Conservation (phyloP, 1,284 basidiomycete species). For the Sutorius eximius region DNA sequence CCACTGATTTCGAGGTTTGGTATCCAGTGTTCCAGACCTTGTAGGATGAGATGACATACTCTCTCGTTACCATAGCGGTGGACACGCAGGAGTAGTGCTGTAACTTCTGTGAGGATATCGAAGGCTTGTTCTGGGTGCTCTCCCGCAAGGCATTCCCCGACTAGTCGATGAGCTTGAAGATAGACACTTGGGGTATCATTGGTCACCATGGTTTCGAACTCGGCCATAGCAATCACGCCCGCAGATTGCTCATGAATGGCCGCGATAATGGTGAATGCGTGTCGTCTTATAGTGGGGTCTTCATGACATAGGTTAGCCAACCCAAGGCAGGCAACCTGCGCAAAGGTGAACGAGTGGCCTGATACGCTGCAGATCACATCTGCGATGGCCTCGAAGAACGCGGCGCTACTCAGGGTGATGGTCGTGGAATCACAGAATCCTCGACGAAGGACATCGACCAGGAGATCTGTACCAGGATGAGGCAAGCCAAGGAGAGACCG, state of each 20-base stretch:
- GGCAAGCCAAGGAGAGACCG: constrained; percentile 68
- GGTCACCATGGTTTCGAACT: constrained; percentile 75
- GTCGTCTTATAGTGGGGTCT: constrained; percentile 64
- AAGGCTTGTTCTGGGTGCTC: constrained; percentile 74
- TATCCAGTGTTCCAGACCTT: constrained; percentile 82
- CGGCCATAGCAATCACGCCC: constrained; percentile 63
- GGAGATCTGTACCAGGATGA: constrained; percentile 58
- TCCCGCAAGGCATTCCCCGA: constrained; percentile 79
- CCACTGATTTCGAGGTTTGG: constrained; percentile 64
- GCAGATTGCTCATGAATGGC: constrained; percentile 65
- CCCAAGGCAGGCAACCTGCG: constrained; percentile 79
- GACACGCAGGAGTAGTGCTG: constrained; percentile 71
- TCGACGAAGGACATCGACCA: constrained; percentile 70
- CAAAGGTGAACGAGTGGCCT: constrained; percentile 65
- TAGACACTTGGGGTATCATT: constrained; percentile 79
- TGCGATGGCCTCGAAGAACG: constrained; percentile 75
- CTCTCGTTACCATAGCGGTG: constrained; percentile 52
- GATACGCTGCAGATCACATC: constrained; percentile 68
- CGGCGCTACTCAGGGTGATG: constrained; percentile 41
- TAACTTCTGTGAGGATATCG: constrained; percentile 72
- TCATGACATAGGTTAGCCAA: constrained; percentile 86
- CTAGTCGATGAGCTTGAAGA: constrained; percentile 75
- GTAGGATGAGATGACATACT: constrained; percentile 57
- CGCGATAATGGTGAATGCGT: constrained; percentile 80
- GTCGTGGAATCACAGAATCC: constrained; percentile 66